Evolutionary conservation across 2,329 filamentous ascomycete species (phyloP), one percentile per base, ranked within the genome.

Genomic region (Domatiomyces globalis): DNA sequence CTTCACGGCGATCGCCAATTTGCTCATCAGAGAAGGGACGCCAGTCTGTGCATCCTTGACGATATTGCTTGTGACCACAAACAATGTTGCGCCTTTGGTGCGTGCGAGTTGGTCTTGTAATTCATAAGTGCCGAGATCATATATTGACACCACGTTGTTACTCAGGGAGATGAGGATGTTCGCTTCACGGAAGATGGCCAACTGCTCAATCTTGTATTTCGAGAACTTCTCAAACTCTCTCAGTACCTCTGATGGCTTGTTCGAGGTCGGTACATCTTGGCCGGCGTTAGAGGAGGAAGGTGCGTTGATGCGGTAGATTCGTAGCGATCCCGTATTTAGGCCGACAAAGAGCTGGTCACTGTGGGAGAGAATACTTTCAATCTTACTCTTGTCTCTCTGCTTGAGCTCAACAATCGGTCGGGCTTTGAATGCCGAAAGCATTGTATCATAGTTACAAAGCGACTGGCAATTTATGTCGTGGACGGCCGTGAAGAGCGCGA

Each of bases 391-490:
- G 79, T 96, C 90, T 69, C 87, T 84, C 69, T 83, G 82, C 73
- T 85, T 89, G 63, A 98, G 84, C 85, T 98, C 92, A 76, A 96
- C 85, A 67, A 98, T 90, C 58, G 89, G 86, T 65, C 87, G 85
- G 73, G 92, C 89, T 62, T 85, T 94, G 72, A 98, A 98, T 66
- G 92, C 92, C 71, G 90, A 94, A 71, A 98, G 84, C 92, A 95
- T 95, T 47, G 25, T 18, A 10, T 25, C 45, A 25, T 25, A 25
- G 22, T 25, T 25, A 6, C 22, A 25, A 6, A 25, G 22, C 22
- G 22, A 25, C 22, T 25, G 6, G 22, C 22, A 25, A 25, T 25
- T 25, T 25, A 3, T 6, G 22, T 25, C 22, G 22, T 25, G 22
- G 6, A 25, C 6, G 22, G 22, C 3, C 22, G 22, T 25, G 22